Conservation (phyloP, 1,284 basidiomycete genomes). For the Melanopsichium pennsylvanicum region DNA sequence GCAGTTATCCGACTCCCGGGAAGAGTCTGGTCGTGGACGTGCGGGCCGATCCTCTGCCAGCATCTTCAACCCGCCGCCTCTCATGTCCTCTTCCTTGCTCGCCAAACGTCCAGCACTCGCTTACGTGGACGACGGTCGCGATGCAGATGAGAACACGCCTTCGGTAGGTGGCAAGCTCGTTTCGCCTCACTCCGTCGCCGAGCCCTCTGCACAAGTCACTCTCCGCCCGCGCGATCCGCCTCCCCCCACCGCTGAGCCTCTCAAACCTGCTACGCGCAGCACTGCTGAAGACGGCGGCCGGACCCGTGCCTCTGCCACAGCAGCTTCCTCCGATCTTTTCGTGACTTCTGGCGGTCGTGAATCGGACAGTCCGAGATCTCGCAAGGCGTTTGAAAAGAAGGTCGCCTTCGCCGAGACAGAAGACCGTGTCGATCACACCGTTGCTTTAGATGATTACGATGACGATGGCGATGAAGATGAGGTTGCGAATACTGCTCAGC, state of each 20-base stretch:
- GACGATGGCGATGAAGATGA: conserved; percentile 37
- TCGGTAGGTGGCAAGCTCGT: conserved; percentile 43
- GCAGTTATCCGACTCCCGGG: neutral
- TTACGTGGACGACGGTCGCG: conserved; percentile 37
- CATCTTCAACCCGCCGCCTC: conserved; percentile 28
- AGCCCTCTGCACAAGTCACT: conserved; percentile 48
- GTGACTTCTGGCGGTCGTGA: neutral
- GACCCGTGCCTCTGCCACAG: conserved; percentile 1
- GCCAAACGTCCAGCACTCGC: conserved; percentile 36
- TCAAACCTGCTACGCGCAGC: conserved; percentile 44
- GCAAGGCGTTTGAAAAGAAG: conserved; percentile 47
- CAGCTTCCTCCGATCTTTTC: conserved; percentile 1
- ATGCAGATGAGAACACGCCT: conserved; percentile 41
- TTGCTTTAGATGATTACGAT: conserved; percentile 26
- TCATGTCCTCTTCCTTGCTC: conserved; percentile 34
- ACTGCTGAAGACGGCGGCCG: conserved; percentile 2
- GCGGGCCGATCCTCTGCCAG: conserved; percentile 1
- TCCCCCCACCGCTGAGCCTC: conserved; percentile 38
- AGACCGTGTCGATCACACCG: conserved; percentile 36
- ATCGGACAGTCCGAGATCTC: conserved; percentile 12
- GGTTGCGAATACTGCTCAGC: neutral
- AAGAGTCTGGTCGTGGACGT: conserved; percentile 25
- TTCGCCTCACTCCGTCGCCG: conserved; percentile 32
- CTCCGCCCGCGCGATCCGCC: conserved; percentile 48
- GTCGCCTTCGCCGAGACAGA: conserved; percentile 60